Conservation (phyloP, 2,329 filamentous ascomycete species). For the Scedosporium aurantiacum region DNA sequence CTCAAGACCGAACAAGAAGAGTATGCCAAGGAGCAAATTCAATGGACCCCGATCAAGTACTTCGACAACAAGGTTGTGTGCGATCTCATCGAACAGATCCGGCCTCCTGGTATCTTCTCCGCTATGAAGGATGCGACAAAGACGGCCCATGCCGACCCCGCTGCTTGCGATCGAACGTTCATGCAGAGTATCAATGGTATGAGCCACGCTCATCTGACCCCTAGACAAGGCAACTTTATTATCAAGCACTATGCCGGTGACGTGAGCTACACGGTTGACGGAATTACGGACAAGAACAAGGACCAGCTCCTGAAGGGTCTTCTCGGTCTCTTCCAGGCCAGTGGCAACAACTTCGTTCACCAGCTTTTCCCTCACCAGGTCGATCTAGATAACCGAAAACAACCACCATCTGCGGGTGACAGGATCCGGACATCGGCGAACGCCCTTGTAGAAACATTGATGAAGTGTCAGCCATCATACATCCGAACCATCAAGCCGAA, state of each 20-base stretch:
- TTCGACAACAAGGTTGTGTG: constrained; percentile 99
- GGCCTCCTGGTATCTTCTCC: constrained; percentile 86
- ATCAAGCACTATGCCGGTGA: constrained; percentile 99
- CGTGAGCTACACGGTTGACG: constrained; percentile 85
- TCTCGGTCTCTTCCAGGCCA: constrained; percentile 73
- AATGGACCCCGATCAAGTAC: constrained; percentile 98
- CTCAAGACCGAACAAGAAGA: constrained; percentile 96
- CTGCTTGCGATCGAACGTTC: constrained; percentile 89
- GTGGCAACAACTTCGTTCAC: constrained; percentile 77
- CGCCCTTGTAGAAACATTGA: constrained; percentile 83
- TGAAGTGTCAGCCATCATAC: constrained; percentile 95
- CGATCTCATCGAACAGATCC: constrained; percentile 84
- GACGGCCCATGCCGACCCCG: constrained; percentile 92
- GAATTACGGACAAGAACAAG: constrained; percentile 99
- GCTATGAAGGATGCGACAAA: constrained; percentile 96
- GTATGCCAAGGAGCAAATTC: constrained; percentile 88
- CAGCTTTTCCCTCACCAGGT: constrained; percentile 84
- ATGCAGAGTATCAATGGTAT: constrained; percentile 88
- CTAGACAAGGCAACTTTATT: constrained; percentile 90
- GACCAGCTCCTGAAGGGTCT: constrained; percentile 92
- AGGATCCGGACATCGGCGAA: constrained; percentile 94
- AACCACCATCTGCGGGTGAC: constrained; percentile 89
- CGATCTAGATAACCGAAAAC: constrained; percentile 88
- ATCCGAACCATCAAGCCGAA: constrained; percentile 99
- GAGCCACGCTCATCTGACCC: constrained; percentile 82